These are phyloP conservation scores for Solanum sejunctum DNA, from an alignment of 257 asterid species.

Conservation along the genomic window DNA sequence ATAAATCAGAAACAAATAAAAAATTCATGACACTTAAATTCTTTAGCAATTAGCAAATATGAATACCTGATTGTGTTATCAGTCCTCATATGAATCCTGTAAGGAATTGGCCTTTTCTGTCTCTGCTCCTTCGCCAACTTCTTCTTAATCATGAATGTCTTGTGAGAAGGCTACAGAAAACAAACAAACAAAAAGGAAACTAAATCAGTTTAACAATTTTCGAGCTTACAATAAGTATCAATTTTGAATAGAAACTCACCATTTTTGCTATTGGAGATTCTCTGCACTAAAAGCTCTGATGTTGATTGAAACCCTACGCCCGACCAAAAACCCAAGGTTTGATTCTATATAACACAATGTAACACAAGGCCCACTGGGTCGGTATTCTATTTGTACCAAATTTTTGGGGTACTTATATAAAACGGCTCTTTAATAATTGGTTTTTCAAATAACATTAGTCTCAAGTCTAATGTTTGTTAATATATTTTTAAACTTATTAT, in stretches of 20 bases:
- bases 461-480: too few species aligned
- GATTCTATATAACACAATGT: neutral
- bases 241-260: neutral
- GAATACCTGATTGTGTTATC: conserved; percentile 15
- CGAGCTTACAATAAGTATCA: neutral
- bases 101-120: conserved; percentile 13
- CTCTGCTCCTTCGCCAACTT: conserved; percentile 14
- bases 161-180: conserved; percentile 3
- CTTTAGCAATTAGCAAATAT: neutral
- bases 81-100: conserved; percentile 18
- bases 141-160: conserved; percentile 12
- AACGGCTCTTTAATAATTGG: too few species aligned
- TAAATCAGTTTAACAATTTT: neutral
- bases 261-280: neutral
- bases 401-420: neutral
- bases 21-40: neutral
- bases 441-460: too few species aligned
- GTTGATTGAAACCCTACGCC: neutral
- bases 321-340: neutral
- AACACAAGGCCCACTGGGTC: neutral
- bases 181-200: neutral
- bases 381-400: neutral
- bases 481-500: too few species aligned
- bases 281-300: neutral
- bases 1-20: neutral